Percentiles rank a stretch among this genome's conserved stretches.
Evolutionary conservation across 1,139 yeast genomes (phyloP).

Genomic region (Casaregolazyma lundiana): DNA sequence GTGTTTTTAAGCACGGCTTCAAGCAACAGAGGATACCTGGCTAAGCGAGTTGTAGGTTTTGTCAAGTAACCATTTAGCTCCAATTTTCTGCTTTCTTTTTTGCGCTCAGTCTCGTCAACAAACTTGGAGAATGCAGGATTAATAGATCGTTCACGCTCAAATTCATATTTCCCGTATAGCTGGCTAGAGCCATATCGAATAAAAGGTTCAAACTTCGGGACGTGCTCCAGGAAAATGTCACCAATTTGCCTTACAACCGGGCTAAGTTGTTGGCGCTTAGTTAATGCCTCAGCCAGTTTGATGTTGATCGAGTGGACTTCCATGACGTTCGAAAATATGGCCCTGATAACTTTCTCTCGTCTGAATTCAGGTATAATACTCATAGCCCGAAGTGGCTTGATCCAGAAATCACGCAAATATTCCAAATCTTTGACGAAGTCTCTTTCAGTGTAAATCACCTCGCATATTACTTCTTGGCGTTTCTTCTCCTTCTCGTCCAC

Average conservation of each 20-base stretch:
- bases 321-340: conserved; percentile 85
- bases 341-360: conserved; percentile 82
- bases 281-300: conserved; percentile 80
- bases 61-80: conserved; percentile 91
- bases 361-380: conserved; percentile 85
- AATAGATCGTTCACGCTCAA: conserved; percentile 88
- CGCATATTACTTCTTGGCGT: conserved; percentile 93
- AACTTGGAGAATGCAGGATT: conserved; percentile 88
- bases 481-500: conserved; percentile 83
- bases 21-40: conserved; percentile 82
- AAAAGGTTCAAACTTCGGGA: conserved; percentile 87
- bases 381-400: conserved; percentile 80
- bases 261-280: conserved; percentile 81
- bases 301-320: conserved; percentile 83
- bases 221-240: conserved; percentile 78
- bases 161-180: conserved; percentile 91
- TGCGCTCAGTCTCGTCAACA: conserved; percentile 83
- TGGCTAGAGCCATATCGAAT: conserved; percentile 94
- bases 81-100: conserved; percentile 85
- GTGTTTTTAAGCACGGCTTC: conserved; percentile 83
- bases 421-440: conserved; percentile 94
- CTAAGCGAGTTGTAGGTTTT: conserved; percentile 94
- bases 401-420: conserved; percentile 89
- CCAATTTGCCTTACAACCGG: conserved; percentile 85
- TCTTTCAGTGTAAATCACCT: conserved; percentile 88